Conservation (phyloP, 805 yeast genomes). For the Lipomyces mesembrius region DNA sequence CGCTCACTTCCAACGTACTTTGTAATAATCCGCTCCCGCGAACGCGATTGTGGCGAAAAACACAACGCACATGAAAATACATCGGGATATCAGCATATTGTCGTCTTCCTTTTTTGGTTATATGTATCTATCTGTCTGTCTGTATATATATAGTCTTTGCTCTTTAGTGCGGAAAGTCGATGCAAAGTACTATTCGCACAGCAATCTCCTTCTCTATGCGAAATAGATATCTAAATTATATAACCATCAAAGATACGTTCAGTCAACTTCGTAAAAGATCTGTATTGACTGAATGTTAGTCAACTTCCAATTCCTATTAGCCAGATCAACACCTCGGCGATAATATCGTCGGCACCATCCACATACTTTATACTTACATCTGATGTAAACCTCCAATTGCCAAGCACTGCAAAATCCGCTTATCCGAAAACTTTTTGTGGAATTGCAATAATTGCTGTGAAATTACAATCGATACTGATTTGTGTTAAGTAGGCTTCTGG, state of each 20-base stretch:
- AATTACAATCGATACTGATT: background rate
- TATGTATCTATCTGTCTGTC: background rate
- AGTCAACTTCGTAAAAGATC: background rate
- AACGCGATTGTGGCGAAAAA: constrained; percentile 19
- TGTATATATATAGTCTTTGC: background rate
- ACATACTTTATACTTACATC: too few species aligned
- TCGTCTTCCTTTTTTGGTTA: background rate
- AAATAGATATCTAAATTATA: background rate
- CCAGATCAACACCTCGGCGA: background rate
- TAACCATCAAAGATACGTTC: background rate
- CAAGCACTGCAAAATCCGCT: too few species aligned
- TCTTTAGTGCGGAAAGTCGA: background rate
- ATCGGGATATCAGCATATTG: constrained; percentile 19
- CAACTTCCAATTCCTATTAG: background rate
- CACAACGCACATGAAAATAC: constrained; percentile 23
- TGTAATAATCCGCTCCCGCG: constrained; percentile 35
- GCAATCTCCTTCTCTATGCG: background rate
- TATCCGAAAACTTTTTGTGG: too few species aligned
- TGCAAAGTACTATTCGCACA: background rate
- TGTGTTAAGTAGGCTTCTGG: background rate
- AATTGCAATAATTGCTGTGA: too few species aligned
- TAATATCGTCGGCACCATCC: too few species aligned
- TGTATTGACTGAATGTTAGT: background rate
- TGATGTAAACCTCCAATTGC: too few species aligned
- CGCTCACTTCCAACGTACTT: constrained; percentile 15